A percentile compares a stretch with the other conserved stretches of the same genome.
These are phyloP conservation scores for Yarrowia osloensis DNA, from an alignment of 805 yeast genomes.

Conservation along the genomic window DNA sequence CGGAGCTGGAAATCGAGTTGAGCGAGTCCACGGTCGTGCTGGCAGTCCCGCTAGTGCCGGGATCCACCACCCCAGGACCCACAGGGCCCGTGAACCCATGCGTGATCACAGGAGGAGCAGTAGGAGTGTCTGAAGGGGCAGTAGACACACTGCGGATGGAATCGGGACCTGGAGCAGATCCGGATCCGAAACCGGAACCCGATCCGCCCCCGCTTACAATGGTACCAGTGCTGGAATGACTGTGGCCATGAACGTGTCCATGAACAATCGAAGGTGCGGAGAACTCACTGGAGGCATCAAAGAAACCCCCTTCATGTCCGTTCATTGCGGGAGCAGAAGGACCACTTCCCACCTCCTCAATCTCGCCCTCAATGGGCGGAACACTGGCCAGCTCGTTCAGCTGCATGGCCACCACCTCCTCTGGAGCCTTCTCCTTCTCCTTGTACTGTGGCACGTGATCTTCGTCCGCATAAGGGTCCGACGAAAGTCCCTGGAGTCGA, in stretches of 20 bases:
- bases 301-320: not conserved
- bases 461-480: not conserved
- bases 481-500: slow-evolving; percentile 10
- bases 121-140: not conserved
- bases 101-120: slow-evolving; percentile 5
- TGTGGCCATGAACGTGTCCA: not conserved
- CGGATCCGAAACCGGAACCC: no score
- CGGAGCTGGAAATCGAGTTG: not conserved
- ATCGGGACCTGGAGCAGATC: not conserved
- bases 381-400: not conserved
- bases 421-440: slow-evolving; percentile 22
- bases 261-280: not conserved
- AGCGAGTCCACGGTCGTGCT: slow-evolving; percentile 5
- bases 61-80: not conserved
- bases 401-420: not conserved
- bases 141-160: not conserved
- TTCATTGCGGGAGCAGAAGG: slow-evolving; percentile 4
- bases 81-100: slow-evolving; percentile 8
- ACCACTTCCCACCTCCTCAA: not conserved
- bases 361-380: not conserved
- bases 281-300: not conserved
- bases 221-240: not conserved
- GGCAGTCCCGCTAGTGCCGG: not conserved
- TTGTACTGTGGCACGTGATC: slow-evolving; percentile 26
- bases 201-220: not conserved